Evolutionary conservation across 345 rosid species (phyloP), one percentile per base, ranked within the genome.

Genomic region (Clausena lansium): DNA sequence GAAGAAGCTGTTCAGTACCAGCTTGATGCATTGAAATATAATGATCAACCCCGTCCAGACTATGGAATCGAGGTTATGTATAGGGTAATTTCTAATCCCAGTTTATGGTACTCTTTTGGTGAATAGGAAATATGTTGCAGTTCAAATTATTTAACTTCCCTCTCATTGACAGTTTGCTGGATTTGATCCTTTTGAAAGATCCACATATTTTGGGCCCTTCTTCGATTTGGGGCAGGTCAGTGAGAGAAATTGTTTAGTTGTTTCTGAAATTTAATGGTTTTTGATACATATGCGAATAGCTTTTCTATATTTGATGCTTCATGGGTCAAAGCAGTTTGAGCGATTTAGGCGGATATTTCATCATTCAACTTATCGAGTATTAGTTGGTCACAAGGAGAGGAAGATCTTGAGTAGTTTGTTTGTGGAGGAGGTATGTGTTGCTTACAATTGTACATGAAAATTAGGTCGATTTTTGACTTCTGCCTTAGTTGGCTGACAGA

Each of bases 51-150:
- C 50, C 96, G 92, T 41, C 87, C 76, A 74, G 99, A 95, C 81
- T 92, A 95, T 78, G 98, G 98, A 36, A 86, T 93, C 0, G 98
- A 95, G 83, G 99, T 95, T 67, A 84, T 95, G 98, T 95, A 93
- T 70, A 76, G 97, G 94, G 99, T 93, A 91, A 80, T 24, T 73
- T 54, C 61, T 11, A 36, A 30, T 32, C 55, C 19, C 41, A 15
- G 14, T 1, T 47, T 32, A 6, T 35, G 11, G 25, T 39, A 28
- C 38, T 59, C 27, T 11, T 30, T 45, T 57, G n/a, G 1, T 74
- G 30, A 30, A 33, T 55, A 22, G 27, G 52, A 19, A 27, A 47
- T 38, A 36, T 32, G 20, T 67, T 55, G 47, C 33, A 77, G 7
- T 72, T 74, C 39, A 67, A 14, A 4, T 17, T 27, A 8, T 39